These are phyloP conservation scores for Glarea lozoyensis DNA, from an alignment of 495 filamentous ascomycete genomes.

Conservation along the genomic window DNA sequence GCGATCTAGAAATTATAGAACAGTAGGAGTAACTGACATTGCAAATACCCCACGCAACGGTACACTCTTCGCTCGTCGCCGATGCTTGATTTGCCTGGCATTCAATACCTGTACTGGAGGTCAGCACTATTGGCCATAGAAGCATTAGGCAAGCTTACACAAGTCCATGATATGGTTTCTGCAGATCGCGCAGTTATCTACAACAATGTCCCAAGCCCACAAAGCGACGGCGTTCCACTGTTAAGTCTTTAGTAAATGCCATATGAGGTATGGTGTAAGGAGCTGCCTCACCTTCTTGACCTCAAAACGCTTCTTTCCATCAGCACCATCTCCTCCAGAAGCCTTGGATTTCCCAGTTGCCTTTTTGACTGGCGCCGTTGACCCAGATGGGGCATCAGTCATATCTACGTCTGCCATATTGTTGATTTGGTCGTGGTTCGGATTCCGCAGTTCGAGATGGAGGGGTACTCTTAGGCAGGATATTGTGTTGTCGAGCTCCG, in stretches of 20 bases:
- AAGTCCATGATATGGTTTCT: conserved; percentile 99
- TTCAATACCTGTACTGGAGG: conserved; percentile 66
- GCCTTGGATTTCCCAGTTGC: conserved; percentile 46
- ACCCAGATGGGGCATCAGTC: conserved; percentile 68
- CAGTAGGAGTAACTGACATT: conserved; percentile 55
- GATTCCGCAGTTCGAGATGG: conserved; percentile 2
- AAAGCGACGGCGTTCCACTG: conserved; percentile 99
- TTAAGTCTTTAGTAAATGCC: conserved; percentile 5
- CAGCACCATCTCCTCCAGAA: conserved; percentile 38
- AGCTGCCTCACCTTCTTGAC: conserved; percentile 78
- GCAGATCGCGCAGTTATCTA: conserved; percentile 99
- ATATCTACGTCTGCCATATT: conserved; percentile 99
- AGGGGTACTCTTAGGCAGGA: conserved; percentile 11
- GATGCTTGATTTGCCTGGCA: conserved; percentile 99
- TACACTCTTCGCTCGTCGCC: conserved; percentile 95
- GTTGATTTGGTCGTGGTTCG: too few species aligned
- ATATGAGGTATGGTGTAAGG: background rate
- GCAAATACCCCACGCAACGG: conserved; percentile 98
- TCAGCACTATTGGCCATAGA: background rate
- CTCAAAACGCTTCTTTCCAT: conserved; percentile 90
- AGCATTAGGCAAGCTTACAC: conserved; percentile 46
- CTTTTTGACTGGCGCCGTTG: conserved; percentile 45
- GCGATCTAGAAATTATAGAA: conserved; percentile 1
- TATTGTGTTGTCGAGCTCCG: too few species aligned
- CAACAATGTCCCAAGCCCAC: conserved; percentile 99